These are phyloP conservation scores for Neofusicoccum umdonicola DNA, from an alignment of 2,329 filamentous ascomycete species.

Conservation along the genomic window DNA sequence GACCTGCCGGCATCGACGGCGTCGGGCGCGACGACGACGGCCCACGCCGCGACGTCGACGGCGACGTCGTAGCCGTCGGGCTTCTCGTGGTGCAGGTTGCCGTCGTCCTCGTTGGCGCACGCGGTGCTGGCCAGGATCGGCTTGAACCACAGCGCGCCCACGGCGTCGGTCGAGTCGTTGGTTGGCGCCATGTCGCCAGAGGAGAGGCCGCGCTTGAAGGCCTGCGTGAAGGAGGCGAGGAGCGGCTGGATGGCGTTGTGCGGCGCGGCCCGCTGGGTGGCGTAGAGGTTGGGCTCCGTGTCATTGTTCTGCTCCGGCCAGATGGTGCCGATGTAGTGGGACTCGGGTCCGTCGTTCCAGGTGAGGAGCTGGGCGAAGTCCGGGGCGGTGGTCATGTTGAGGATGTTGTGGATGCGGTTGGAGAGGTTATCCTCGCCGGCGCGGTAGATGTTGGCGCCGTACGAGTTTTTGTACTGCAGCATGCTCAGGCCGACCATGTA, in stretches of 20 bases:
- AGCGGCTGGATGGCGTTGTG: constrained; percentile 38
- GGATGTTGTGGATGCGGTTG: constrained; percentile 37
- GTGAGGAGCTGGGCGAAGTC: constrained; percentile 38
- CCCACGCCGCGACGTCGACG: neutral
- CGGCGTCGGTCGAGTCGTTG: neutral
- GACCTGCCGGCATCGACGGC: too few relatives aligned
- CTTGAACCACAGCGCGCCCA: constrained; percentile 6
- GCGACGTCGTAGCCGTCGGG: neutral
- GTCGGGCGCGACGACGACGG: neutral
- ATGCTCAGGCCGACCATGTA: constrained; percentile 34
- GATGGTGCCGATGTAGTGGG: constrained; percentile 38
- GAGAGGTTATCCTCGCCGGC: constrained; percentile 35
- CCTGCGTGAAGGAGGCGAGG: constrained; percentile 35
- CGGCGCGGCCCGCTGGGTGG: constrained; percentile 26
- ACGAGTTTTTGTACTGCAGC: constrained; percentile 36
- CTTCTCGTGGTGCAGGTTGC: neutral
- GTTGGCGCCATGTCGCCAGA: neutral
- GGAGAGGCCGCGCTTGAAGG: constrained; percentile 29
- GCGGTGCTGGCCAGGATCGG: neutral
- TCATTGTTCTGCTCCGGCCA: constrained; percentile 33
- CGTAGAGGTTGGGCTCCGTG: constrained; percentile 24
- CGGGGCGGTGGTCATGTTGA: constrained; percentile 27
- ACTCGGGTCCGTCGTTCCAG: constrained; percentile 39
- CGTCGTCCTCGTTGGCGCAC: neutral
- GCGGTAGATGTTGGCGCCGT: constrained; percentile 33